A percentile compares a stretch with the other conserved stretches of the same genome.
These are phyloP conservation scores for Goffeauzyma gilvescens DNA, from an alignment of 768 basidiomycete genomes.

Conservation along the genomic window DNA sequence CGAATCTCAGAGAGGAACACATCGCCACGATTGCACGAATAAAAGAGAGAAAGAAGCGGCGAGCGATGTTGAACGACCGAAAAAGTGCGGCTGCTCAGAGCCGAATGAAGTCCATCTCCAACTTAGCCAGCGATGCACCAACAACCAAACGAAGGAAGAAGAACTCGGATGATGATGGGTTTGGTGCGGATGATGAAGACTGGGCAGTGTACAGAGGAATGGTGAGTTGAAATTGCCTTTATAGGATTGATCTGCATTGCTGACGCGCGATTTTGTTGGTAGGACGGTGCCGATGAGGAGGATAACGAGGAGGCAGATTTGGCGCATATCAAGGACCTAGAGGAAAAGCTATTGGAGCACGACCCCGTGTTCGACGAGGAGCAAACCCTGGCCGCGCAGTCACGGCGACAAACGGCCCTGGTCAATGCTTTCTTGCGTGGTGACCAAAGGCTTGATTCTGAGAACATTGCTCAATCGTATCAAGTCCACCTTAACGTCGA, in stretches of 20 bases:
- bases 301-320: conserved; percentile 79
- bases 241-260: not conserved
- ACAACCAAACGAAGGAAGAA: conserved; percentile 61
- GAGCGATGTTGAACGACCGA: conserved; percentile 65
- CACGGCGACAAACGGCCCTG: conserved; percentile 61
- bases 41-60: conserved; percentile 59
- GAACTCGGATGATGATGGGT: conserved; percentile 58
- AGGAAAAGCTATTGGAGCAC: conserved; percentile 57
- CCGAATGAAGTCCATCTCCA: conserved; percentile 88
- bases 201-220: conserved; percentile 98
- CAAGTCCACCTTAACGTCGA: conserved; percentile 80
- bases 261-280: not conserved
- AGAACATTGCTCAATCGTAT: conserved; percentile 29
- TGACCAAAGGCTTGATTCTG: conserved; percentile 44
- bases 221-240: conserved; percentile 44
- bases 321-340: conserved; percentile 49
- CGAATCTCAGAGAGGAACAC: conserved; percentile 55
- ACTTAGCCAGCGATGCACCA: conserved; percentile 62
- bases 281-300: conserved; percentile 41
- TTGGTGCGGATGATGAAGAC: conserved; percentile 84
- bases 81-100: conserved; percentile 90
- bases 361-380: conserved; percentile 68
- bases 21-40: conserved; percentile 65
- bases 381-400: conserved; percentile 61
- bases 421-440: conserved; percentile 54